phyloP scores from a whole-genome alignment of 1,139 yeast species.

The Candida sanyaensis region DNA sequence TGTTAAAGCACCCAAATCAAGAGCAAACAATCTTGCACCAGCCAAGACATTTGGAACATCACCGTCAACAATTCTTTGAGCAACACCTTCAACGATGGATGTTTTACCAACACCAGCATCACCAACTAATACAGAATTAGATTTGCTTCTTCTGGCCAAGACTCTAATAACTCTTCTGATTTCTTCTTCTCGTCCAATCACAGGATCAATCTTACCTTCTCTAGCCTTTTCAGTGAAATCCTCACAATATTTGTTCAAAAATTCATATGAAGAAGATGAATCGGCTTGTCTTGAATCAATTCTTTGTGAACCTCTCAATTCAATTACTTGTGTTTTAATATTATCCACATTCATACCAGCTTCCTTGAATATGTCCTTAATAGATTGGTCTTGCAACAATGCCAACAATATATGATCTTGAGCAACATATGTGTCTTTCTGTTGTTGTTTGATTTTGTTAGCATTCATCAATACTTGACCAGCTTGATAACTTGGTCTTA shows the following conservation, averaged over 20 bases:
- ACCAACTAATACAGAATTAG: conserved; percentile 95
- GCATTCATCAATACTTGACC: conserved; percentile 72
- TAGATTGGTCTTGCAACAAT: conserved; percentile 71
- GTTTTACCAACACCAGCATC: conserved; percentile 99
- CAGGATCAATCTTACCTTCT: conserved; percentile 95
- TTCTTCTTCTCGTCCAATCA: conserved; percentile 98
- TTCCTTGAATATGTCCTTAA: conserved; percentile 76
- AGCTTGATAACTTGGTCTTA: conserved; percentile 69
- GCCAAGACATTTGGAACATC: conserved; percentile 91
- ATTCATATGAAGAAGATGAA: conserved; percentile 81
- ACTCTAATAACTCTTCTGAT: conserved; percentile 93
- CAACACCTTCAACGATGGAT: conserved; percentile 96
- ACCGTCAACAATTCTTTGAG: conserved; percentile 92
- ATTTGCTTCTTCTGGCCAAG: conserved; percentile 91
- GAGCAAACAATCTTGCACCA: conserved; percentile 76
- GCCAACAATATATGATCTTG: conserved; percentile 93
- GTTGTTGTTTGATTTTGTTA: conserved; percentile 75
- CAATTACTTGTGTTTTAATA: conserved; percentile 77
- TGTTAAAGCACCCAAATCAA: conserved; percentile 92
- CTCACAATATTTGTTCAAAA: conserved; percentile 83
- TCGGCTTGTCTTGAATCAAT: conserved; percentile 96
- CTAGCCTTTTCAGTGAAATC: conserved; percentile 93
- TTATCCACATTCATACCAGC: conserved; percentile 68
- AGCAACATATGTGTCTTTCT: conserved; percentile 88
- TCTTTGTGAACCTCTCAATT: conserved; percentile 85